Percentiles rank a stretch among this genome's conserved stretches.
Conservation (phyloP, 2,329 filamentous ascomycete genomes). For the Phialemoniopsis sp. region DNA sequence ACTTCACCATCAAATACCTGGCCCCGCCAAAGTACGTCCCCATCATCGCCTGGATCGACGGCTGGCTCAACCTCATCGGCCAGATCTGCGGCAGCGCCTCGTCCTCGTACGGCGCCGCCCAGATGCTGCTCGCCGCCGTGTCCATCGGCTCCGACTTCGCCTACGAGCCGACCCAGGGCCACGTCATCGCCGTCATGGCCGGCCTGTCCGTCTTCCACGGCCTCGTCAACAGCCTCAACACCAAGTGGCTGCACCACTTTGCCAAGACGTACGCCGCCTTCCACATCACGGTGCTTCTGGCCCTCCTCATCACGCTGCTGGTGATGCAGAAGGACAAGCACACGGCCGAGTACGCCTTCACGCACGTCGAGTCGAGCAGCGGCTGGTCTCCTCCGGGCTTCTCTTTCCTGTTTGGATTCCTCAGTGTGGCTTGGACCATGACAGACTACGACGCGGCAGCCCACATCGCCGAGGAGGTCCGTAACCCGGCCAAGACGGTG, state of each 20-base stretch:
- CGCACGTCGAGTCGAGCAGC: slow-evolving; percentile 42
- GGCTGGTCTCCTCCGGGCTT: slow-evolving; percentile 52
- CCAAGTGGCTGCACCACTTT: slow-evolving; percentile 54
- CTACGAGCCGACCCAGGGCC: slow-evolving; percentile 37
- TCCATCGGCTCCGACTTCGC: slow-evolving; percentile 43
- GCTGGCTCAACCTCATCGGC: slow-evolving; percentile 48
- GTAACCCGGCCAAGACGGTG: slow-evolving; percentile 30
- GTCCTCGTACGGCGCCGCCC: slow-evolving; percentile 51
- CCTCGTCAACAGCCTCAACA: slow-evolving; percentile 50
- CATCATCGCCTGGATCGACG: slow-evolving; percentile 42
- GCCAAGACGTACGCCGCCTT: slow-evolving; percentile 55
- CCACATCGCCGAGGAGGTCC: slow-evolving; percentile 43
- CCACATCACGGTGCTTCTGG: slow-evolving; percentile 47
- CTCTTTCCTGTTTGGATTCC: slow-evolving; percentile 56
- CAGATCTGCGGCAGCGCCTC: slow-evolving; percentile 51
- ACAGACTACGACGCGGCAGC: slow-evolving; percentile 31
- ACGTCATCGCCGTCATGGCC: slow-evolving; percentile 52
- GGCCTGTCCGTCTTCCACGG: slow-evolving; percentile 46
- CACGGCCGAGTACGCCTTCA: slow-evolving; percentile 48
- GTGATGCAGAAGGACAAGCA: slow-evolving; percentile 47
- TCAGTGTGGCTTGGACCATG: slow-evolving; percentile 58
- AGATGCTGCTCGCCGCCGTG: slow-evolving; percentile 51
- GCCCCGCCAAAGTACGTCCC: slow-evolving; percentile 42
- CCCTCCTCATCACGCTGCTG: slow-evolving; percentile 45
- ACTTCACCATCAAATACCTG: slow-evolving; percentile 53